Evolutionary conservation across 805 yeast species (phyloP).

Genomic region (Candida glaebosa): DNA sequence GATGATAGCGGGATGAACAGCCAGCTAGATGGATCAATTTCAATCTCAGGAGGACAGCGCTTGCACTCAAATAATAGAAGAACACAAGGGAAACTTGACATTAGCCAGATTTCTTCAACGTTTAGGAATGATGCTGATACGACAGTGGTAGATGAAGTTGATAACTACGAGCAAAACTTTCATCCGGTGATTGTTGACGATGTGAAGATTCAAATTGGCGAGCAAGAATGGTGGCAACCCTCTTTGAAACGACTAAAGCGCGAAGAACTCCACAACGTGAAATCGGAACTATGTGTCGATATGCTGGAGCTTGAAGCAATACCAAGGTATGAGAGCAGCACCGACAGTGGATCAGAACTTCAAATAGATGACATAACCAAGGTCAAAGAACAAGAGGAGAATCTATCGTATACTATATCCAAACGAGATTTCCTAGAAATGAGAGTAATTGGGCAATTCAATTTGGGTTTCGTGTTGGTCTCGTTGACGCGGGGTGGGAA

Average conservation of each 20-base stretch:
- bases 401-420: constrained; percentile 56
- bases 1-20: too few species aligned
- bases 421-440: constrained; percentile 72
- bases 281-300: constrained; percentile 1
- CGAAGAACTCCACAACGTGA: constrained; percentile 2
- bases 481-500: constrained; percentile 27
- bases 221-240: constrained; percentile 5
- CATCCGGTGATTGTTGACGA: constrained; percentile 7
- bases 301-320: not conserved
- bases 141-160: not conserved
- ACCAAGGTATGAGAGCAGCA: not conserved
- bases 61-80: too few species aligned
- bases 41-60: too few species aligned
- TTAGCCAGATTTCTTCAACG: not conserved
- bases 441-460: constrained; percentile 90
- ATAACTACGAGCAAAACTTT: constrained; percentile 11
- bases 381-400: constrained; percentile 51
- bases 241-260: constrained; percentile 7
- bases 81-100: not conserved
- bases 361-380: constrained; percentile 42
- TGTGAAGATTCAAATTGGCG: constrained; percentile 6
- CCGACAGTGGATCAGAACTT: constrained; percentile 3
- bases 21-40: too few species aligned
- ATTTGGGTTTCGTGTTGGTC: constrained; percentile 88
- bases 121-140: constrained; percentile 1